Evolutionary conservation across 2,329 filamentous ascomycete species (phyloP).

Genomic region (Alternaria sp.): DNA sequence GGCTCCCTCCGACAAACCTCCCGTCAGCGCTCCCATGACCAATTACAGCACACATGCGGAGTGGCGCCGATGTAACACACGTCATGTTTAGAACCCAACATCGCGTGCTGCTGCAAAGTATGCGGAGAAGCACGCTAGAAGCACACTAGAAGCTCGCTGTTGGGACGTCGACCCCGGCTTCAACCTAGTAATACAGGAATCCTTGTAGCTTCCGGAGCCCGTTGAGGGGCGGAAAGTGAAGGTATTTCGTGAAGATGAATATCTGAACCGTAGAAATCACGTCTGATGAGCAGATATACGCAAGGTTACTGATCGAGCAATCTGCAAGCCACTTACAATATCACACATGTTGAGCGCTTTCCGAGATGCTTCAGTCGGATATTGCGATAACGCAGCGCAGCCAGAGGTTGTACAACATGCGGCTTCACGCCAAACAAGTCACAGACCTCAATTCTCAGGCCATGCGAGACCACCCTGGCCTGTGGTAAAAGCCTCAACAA

Average conservation of each 20-base stretch:
- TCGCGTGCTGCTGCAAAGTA: slow-evolving; percentile 5
- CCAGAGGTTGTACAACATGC: slow-evolving; percentile 4
- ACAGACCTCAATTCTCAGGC: slow-evolving; percentile 18
- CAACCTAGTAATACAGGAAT: slow-evolving; percentile 10
- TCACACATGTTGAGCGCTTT: slow-evolving; percentile 17
- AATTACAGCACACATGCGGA: slow-evolving; percentile 10
- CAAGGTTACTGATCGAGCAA: slow-evolving; percentile 1
- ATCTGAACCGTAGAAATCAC: neutral
- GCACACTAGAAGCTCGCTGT: slow-evolving; percentile 29
- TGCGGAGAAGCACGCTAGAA: slow-evolving; percentile 38
- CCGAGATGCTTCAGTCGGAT: slow-evolving; percentile 7
- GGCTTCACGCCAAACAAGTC: slow-evolving; percentile 11
- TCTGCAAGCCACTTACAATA: slow-evolving; percentile 3
- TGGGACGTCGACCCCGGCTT: slow-evolving; percentile 20
- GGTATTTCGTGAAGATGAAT: neutral
- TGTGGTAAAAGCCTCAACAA: slow-evolving; percentile 26
- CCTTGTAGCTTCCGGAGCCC: neutral
- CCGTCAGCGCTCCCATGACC: slow-evolving; percentile 14
- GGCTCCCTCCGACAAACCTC: slow-evolving; percentile 24
- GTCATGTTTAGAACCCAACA: slow-evolving; percentile 5
- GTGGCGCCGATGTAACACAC: slow-evolving; percentile 2
- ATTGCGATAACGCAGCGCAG: slow-evolving; percentile 4
- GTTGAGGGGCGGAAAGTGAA: slow-evolving; percentile 8
- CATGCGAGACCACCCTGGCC: slow-evolving; percentile 18
- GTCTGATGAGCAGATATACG: neutral